phyloP scores from a whole-genome alignment of 1,284 basidiomycete genomes.

The Amylostereum chailletii region DNA sequence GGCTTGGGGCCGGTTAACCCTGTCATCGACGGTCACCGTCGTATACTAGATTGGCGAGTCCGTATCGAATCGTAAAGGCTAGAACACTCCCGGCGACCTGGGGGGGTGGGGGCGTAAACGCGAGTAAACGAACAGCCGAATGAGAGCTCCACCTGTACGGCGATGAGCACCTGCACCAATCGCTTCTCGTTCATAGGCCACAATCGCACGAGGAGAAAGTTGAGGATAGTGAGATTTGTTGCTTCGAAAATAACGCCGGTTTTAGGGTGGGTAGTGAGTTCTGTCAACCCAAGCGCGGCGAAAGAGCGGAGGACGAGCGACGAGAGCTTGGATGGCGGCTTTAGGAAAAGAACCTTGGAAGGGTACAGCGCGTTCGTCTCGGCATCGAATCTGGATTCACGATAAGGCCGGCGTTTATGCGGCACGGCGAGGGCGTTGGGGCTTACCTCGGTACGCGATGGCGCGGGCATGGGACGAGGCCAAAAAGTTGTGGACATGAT shows the following conservation, averaged over 20 bases:
- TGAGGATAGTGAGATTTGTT: conserved; percentile 86
- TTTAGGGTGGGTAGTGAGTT: conserved; percentile 47
- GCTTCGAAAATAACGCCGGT: conserved; percentile 54
- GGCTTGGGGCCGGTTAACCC: neutral
- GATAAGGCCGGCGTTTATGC: conserved; percentile 3
- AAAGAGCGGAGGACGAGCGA: conserved; percentile 49
- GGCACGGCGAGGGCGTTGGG: neutral
- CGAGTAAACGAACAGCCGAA: neutral
- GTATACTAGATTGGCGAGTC: conserved; percentile 79
- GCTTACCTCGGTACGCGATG: conserved; percentile 85
- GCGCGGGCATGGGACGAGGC: conserved; percentile 87
- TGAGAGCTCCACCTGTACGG: conserved; percentile 45
- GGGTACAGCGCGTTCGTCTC: conserved; percentile 69
- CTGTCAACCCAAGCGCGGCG: conserved; percentile 55
- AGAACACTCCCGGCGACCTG: conserved; percentile 64
- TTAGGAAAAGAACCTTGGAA: conserved; percentile 58
- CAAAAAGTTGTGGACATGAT: conserved; percentile 92
- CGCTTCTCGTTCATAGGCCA: conserved; percentile 79
- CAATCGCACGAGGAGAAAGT: conserved; percentile 68
- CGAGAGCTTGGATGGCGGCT: conserved; percentile 44
- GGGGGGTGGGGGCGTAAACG: conserved; percentile 3
- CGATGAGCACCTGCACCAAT: conserved; percentile 67
- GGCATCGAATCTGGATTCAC: conserved; percentile 52
- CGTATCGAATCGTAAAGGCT: conserved; percentile 83
- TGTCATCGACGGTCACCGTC: conserved; percentile 74